These are phyloP conservation scores for Cyclostephanos tholiformis DNA, from an alignment of 108 stramenopile genomes.

Conservation along the genomic window DNA sequence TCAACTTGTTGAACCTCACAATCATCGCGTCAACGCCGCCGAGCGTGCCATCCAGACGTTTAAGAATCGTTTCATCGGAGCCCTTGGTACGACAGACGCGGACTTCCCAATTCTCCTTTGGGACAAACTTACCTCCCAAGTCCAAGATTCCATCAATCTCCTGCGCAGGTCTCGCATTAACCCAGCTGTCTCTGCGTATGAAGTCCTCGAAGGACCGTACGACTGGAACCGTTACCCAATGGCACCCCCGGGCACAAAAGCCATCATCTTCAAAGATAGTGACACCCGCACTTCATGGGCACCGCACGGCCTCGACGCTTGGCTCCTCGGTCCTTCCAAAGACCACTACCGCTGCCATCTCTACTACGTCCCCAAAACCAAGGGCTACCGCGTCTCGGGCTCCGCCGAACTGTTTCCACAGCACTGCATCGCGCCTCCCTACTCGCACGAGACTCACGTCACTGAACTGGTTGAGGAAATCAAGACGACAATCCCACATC, in stretches of 20 bases:
- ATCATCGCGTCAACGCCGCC: conserved; percentile 28
- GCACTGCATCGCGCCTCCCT: no score
- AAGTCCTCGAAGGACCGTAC: conserved; percentile 15
- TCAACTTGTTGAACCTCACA: background rate
- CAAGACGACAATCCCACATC: no score
- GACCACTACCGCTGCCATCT: conserved; percentile 3
- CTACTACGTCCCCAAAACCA: no score
- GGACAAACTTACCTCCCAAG: conserved; percentile 45
- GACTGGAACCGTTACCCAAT: conserved; percentile 54
- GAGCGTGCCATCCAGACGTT: conserved; percentile 30
- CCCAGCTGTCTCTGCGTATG: conserved; percentile 28
- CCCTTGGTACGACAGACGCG: conserved; percentile 24
- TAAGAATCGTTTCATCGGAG: conserved; percentile 47
- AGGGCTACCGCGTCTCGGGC: no score
- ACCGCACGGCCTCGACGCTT: conserved; percentile 21
- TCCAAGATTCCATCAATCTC: conserved; percentile 38
- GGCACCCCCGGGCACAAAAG: conserved; percentile 48
- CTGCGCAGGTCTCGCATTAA: conserved; percentile 37
- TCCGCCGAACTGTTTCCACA: no score
- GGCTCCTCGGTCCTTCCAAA: conserved; percentile 22
- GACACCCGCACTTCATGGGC: conserved; percentile 16
- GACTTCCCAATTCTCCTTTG: conserved; percentile 43
- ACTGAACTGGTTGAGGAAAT: no score
- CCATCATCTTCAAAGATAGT: conserved; percentile 24
- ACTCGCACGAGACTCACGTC: no score